These are phyloP conservation scores for Metarhizium rileyi DNA, from an alignment of 2,329 filamentous ascomycete species.

Conservation along the genomic window DNA sequence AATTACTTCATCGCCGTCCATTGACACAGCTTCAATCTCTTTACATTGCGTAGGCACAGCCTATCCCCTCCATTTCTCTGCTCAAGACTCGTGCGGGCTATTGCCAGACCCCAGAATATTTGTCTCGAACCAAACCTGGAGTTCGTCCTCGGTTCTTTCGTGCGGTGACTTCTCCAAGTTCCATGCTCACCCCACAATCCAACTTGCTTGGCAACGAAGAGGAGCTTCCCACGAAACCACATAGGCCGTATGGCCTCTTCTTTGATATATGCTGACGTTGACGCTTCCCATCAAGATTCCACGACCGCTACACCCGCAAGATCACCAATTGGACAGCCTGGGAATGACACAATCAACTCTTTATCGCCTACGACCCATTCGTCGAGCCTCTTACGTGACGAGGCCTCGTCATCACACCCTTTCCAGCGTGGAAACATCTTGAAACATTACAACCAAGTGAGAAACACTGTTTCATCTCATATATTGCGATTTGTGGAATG, in stretches of 20 bases:
- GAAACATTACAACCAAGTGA: background rate
- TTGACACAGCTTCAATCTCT: no score
- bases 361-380: background rate
- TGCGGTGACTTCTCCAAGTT: no score
- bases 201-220: background rate
- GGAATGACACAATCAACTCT: background rate
- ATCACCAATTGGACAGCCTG: background rate
- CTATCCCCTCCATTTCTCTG: no score
- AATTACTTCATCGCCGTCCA: no score
- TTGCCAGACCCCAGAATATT: no score
- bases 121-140: no score
- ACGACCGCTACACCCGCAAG: background rate
- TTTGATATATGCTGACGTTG: background rate
- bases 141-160: background rate
- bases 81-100: no score
- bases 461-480: background rate
- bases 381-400: background rate
- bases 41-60: no score
- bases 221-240: background rate
- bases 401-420: background rate
- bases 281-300: background rate
- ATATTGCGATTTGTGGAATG: conserved; percentile 28
- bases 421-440: background rate
- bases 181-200: background rate
- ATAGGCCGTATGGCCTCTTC: background rate